These are phyloP conservation scores for Exophiala viscosa DNA, from an alignment of 2,329 filamentous ascomycete genomes.

Conservation along the genomic window DNA sequence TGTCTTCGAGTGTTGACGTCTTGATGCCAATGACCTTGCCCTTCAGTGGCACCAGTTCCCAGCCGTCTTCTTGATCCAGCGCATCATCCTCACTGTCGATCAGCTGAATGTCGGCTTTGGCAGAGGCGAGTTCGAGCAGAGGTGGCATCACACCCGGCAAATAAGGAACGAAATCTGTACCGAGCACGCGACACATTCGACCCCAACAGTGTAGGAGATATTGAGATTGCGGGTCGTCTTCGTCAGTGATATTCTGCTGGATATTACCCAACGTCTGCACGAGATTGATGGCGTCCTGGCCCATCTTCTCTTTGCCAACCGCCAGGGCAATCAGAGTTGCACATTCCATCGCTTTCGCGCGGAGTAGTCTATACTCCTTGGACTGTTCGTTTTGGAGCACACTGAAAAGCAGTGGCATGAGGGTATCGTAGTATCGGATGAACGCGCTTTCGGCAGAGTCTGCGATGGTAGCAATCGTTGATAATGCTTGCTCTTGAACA, in stretches of 20 bases:
- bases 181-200: slow-evolving; percentile 93
- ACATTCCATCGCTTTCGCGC: slow-evolving; percentile 98
- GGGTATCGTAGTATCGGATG: slow-evolving; percentile 86
- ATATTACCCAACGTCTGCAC: slow-evolving; percentile 85
- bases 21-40: slow-evolving; percentile 98
- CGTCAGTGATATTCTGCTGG: slow-evolving; percentile 77
- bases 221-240: slow-evolving; percentile 92
- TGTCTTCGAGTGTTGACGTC: slow-evolving; percentile 94
- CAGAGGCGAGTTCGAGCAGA: slow-evolving; percentile 81
- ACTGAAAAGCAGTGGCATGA: slow-evolving; percentile 92
- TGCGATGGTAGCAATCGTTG: slow-evolving; percentile 97
- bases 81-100: slow-evolving; percentile 93
- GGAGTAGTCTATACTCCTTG: slow-evolving; percentile 84
- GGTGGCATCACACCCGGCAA: slow-evolving; percentile 91
- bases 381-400: slow-evolving; percentile 86
- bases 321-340: slow-evolving; percentile 90
- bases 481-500: slow-evolving; percentile 94
- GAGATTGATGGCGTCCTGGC: slow-evolving; percentile 77
- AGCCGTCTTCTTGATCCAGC: slow-evolving; percentile 87
- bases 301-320: slow-evolving; percentile 89
- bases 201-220: slow-evolving; percentile 99
- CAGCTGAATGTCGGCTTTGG: slow-evolving; percentile 95
- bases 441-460: slow-evolving; percentile 96
- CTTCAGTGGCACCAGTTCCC: slow-evolving; percentile 94
- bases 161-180: slow-evolving; percentile 86